Conservation (phyloP, 177 flowering plant species). For the Vitis hybrid region DNA sequence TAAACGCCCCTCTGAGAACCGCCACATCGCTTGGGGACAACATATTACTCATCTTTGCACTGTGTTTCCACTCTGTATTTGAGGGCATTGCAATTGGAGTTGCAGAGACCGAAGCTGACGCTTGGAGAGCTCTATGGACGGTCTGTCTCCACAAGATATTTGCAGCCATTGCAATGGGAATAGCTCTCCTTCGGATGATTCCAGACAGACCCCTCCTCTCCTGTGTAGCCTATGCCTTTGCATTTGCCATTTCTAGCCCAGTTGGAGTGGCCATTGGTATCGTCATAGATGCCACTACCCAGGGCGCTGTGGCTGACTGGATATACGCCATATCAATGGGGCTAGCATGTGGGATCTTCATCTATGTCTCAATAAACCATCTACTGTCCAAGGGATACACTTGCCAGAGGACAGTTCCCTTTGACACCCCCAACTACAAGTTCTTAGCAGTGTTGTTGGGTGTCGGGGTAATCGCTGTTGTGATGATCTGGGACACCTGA, state of each 20-base stretch:
- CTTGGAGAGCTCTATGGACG: constrained; percentile 85
- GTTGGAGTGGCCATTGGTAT: constrained; percentile 73
- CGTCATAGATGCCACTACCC: constrained; percentile 68
- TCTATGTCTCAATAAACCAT: constrained; percentile 76
- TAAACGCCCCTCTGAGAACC: constrained; percentile 13
- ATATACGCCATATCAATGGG: constrained; percentile 84
- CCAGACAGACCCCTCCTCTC: constrained; percentile 69
- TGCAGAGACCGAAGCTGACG: constrained; percentile 64
- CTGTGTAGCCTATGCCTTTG: constrained; percentile 61
- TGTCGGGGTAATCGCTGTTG: constrained; percentile 69
- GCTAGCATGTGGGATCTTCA: constrained; percentile 70
- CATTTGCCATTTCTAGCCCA: constrained; percentile 71
- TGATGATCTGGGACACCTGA: constrained; percentile 82
- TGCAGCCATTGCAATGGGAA: constrained; percentile 88
- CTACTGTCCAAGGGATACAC: constrained; percentile 54
- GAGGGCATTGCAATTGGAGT: constrained; percentile 89
- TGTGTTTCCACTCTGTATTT: constrained; percentile 79
- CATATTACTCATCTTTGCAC: constrained; percentile 58
- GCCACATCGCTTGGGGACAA: constrained; percentile 65
- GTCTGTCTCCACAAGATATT: constrained; percentile 67
- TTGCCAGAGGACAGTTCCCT: constrained; percentile 25
- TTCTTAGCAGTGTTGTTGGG: constrained; percentile 63
- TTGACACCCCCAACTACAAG: constrained; percentile 45
- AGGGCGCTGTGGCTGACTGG: constrained; percentile 80
- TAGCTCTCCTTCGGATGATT: constrained; percentile 70